Base-by-base conservation (phyloP, 805 yeast species). In the Yarrowia alimentaria region DNA sequence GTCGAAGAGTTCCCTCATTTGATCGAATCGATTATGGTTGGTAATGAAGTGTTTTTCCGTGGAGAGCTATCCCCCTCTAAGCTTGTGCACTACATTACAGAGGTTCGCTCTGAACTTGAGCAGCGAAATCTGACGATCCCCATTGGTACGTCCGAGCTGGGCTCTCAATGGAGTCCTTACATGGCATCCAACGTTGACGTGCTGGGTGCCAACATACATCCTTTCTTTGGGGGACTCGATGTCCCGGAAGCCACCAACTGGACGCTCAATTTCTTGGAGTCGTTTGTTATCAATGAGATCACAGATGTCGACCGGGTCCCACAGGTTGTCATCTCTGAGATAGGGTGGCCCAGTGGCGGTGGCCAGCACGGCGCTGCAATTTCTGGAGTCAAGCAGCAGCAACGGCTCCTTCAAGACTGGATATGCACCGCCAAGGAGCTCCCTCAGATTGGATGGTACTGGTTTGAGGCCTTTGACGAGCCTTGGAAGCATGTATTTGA, bases 321-420 rank as follows among this genome's bases (percentile, higher is more conserved):
- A 22, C 57, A 80, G 5, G 66, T 74, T 4, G 69, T 83, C 1
- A 70, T 37, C 6, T 37, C 85, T 0, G 88, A 83, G 56, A 75
- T 81, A 16, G 89, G 88, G 0, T 83, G 89, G 90, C 90, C 89
- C 0, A 77, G 72, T 33, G 68, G 64, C 1, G 89, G 88, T 3
- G 87, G 86, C 0, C 53, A 29, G 1, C 72, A 68, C 52, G 60
- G 66, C 32, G 61, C 64, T 1, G 71, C 88, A 0, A 59, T 62
- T 3, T 85, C 87, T 0, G 76, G 75, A 1, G 55, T 60, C 3
- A 50, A 57, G 6, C 71, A 75, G 38, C 62, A 73, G 58, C 79
- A 78, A 52, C 55, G 53, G 5, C 80, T 83, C 53, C 54, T 81
- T 52, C 63, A 72, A 42, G 65, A 66, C 5, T 82, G 81, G 78